Percentiles rank a stretch among this genome's conserved stretches.
These are phyloP conservation scores for Chlorophyllum brunneum DNA, from an alignment of 768 basidiomycete genomes.

Conservation along the genomic window DNA sequence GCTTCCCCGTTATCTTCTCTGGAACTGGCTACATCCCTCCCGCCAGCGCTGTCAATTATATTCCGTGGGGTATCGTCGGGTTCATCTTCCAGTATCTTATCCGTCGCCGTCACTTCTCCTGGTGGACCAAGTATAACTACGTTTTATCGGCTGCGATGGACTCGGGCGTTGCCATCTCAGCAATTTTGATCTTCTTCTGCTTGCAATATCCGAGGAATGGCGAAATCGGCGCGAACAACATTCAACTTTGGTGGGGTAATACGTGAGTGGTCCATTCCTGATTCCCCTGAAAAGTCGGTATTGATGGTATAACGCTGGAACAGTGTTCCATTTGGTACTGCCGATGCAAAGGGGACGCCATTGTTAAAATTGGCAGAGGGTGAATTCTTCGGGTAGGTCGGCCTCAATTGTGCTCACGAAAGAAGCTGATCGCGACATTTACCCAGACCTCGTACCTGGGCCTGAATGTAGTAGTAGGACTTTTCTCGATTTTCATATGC, in stretches of 20 bases:
- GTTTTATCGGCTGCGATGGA: constrained; percentile 71
- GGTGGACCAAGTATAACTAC: constrained; percentile 77
- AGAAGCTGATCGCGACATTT: neutral
- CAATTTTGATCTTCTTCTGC: constrained; percentile 59
- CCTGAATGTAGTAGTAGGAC: too few relatives aligned
- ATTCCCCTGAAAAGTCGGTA: neutral
- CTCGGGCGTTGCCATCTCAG: constrained; percentile 60
- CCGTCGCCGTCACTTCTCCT: constrained; percentile 58
- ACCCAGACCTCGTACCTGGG: constrained; percentile 21
- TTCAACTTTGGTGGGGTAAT: constrained; percentile 66
- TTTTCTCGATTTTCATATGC: too few relatives aligned
- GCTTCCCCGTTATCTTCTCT: constrained; percentile 44
- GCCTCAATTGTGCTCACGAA: neutral
- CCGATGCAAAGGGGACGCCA: constrained; percentile 36
- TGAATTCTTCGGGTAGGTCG: constrained; percentile 19
- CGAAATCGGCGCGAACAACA: constrained; percentile 29
- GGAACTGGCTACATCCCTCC: constrained; percentile 72
- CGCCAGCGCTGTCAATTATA: constrained; percentile 79
- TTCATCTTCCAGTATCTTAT: constrained; percentile 76
- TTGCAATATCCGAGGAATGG: constrained; percentile 30
- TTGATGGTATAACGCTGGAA: neutral
- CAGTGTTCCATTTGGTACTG: constrained; percentile 34
- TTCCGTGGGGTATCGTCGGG: constrained; percentile 64
- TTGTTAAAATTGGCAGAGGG: constrained; percentile 25
- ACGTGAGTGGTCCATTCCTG: constrained; percentile 25